Evolutionary conservation across 495 filamentous ascomycete species (phyloP).

Genomic region (Apiosordaria backusii): DNA sequence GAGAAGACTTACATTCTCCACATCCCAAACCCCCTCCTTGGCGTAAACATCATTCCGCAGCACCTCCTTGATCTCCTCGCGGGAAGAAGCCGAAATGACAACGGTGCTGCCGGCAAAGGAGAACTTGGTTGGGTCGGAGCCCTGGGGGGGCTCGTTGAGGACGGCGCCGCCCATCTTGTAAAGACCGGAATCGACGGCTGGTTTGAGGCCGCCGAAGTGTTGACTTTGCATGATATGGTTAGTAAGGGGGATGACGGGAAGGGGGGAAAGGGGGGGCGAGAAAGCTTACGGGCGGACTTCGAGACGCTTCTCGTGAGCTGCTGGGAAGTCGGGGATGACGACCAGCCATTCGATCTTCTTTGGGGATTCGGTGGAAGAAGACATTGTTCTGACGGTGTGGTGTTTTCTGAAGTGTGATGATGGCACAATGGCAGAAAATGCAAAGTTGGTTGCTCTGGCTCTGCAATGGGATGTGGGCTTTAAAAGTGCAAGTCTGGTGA

Average conservation of each 20-base stretch:
- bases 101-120: constrained; percentile 69
- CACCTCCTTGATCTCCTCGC: constrained; percentile 63
- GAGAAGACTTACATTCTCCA: constrained; percentile 56
- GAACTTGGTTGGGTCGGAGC: constrained; percentile 54
- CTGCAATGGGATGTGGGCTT: background rate
- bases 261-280: background rate
- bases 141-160: constrained; percentile 61
- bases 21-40: constrained; percentile 74
- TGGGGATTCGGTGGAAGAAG: constrained; percentile 31
- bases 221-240: constrained; percentile 34
- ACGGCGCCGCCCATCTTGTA: constrained; percentile 63
- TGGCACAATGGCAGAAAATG: background rate
- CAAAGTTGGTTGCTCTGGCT: background rate
- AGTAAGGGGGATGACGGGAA: background rate
- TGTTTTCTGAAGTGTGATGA: background rate
- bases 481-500: background rate
- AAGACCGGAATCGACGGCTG: constrained; percentile 43
- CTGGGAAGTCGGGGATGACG: constrained; percentile 73
- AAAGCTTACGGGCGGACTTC: constrained; percentile 65
- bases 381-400: constrained; percentile 36
- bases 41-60: constrained; percentile 72
- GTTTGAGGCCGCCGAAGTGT: constrained; percentile 53
- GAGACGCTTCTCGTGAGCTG: constrained; percentile 62
- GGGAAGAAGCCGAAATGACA: constrained; percentile 57
- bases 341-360: constrained; percentile 78